A percentile compares a stretch with the other conserved stretches of the same genome.
Evolutionary conservation across 345 rosid species (phyloP).

Genomic region (Aurinia saxatilis): DNA sequence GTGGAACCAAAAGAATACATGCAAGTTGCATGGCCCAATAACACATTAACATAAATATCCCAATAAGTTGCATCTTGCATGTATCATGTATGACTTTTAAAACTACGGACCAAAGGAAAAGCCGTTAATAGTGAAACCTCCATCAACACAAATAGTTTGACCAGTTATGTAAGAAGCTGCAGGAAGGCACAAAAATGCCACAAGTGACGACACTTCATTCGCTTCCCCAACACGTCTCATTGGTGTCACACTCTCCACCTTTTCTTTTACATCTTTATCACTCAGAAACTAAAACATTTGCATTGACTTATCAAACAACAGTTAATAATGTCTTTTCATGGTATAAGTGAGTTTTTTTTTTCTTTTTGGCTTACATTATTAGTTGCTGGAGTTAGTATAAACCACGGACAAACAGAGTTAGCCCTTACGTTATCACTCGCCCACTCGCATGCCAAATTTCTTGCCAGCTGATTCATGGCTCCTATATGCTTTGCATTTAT

Average conservation of each 20-base stretch:
- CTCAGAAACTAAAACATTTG: constrained; percentile 31
- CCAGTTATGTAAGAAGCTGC: constrained; percentile 63
- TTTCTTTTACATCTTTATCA: constrained; percentile 30
- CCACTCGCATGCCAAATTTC: constrained; percentile 23
- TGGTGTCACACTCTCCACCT: constrained; percentile 26
- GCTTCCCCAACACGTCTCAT: constrained; percentile 50
- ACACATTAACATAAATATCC: no score
- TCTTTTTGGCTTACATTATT: background rate
- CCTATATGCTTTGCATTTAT: background rate
- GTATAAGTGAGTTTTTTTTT: no score
- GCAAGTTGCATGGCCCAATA: no score
- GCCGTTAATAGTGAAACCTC: constrained; percentile 56
- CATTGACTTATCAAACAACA: no score
- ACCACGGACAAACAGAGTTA: constrained; percentile 11
- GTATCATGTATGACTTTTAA: no score
- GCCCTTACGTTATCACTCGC: constrained; percentile 8
- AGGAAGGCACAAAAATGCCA: constrained; percentile 57
- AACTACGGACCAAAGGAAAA: constrained; percentile 16
- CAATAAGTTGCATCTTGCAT: no score
- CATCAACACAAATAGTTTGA: constrained; percentile 53
- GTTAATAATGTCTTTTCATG: no score
- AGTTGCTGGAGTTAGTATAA: background rate
- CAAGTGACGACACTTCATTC: constrained; percentile 38
- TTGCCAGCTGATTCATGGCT: constrained; percentile 15
- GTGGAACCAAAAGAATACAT: no score